Percentiles rank a stretch among this genome's conserved stretches.
These are phyloP conservation scores for Gossypioides kirkii DNA, from an alignment of 345 rosid genomes.

Conservation along the genomic window DNA sequence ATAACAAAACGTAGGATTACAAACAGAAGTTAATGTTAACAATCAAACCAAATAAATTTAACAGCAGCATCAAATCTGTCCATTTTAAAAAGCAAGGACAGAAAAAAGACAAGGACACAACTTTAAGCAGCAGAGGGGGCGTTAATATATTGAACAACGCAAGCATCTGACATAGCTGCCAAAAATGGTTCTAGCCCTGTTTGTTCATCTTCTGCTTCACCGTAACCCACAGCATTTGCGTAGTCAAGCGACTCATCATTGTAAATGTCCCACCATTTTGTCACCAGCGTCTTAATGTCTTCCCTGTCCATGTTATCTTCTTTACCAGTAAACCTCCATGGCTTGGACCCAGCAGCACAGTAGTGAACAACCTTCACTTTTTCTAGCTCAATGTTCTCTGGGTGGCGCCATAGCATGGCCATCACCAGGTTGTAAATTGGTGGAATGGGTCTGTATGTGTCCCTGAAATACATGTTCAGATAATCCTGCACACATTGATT, in stretches of 20 bases:
- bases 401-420: slow-evolving; percentile 89
- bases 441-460: slow-evolving; percentile 61
- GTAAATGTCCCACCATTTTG: slow-evolving; percentile 56
- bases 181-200: slow-evolving; percentile 13
- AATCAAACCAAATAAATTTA: neutral
- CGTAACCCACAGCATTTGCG: slow-evolving; percentile 7
- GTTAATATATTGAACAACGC: slow-evolving; percentile 20
- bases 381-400: slow-evolving; percentile 54
- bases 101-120: neutral
- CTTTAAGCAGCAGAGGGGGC: slow-evolving; percentile 54
- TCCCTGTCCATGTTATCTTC: slow-evolving; percentile 56
- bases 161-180: slow-evolving; percentile 34
- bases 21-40: neutral
- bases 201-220: slow-evolving; percentile 16
- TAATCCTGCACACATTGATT: slow-evolving; percentile 35
- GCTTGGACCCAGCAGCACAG: slow-evolving; percentile 68
- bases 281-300: slow-evolving; percentile 44
- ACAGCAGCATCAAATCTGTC: neutral
- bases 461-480: slow-evolving; percentile 58
- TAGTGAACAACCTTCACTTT: slow-evolving; percentile 60
- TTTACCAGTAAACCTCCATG: slow-evolving; percentile 61
- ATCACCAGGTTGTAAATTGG: slow-evolving; percentile 56
- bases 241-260: slow-evolving; percentile 46
- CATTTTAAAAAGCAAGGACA: neutral
- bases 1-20: neutral